Evolutionary conservation across 352 stramenopile species (phyloP).

Genomic region (Phytophthora sojae): DNA sequence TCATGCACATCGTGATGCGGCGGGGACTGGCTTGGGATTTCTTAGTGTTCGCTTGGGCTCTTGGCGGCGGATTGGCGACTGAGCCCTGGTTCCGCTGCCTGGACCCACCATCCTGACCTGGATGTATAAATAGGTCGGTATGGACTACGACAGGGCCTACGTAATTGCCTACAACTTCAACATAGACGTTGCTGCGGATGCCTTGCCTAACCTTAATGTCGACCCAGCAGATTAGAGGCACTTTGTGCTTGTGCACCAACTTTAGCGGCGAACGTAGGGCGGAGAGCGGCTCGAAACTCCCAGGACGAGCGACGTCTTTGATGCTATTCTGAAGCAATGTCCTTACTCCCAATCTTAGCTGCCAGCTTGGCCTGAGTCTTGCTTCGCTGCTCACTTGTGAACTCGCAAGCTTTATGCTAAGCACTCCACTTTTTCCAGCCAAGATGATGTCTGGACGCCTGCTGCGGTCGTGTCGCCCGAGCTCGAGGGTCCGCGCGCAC

Average conservation of each 20-base stretch:
- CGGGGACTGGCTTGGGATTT: neutral
- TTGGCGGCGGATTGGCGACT: conserved; percentile 24
- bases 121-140: neutral
- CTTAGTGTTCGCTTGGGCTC: conserved; percentile 13
- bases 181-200: neutral
- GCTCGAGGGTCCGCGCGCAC: conserved; percentile 11
- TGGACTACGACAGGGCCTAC: neutral
- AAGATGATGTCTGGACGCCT: conserved; percentile 26
- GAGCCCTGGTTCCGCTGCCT: conserved; percentile 8
- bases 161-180: conserved; percentile 5
- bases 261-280: conserved; percentile 8
- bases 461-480: conserved; percentile 13
- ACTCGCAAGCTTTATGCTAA: conserved; percentile 5
- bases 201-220: too few species aligned
- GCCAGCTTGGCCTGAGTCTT: neutral
- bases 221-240: too few species aligned
- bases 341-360: neutral
- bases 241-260: conserved; percentile 1
- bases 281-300: conserved; percentile 7
- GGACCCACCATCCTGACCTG: neutral
- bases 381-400: conserved; percentile 13
- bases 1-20: conserved; percentile 53
- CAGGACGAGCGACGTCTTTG: neutral
- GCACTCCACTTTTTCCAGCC: neutral
- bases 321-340: conserved; percentile 21